Conservation (phyloP, 2,329 filamentous ascomycete genomes). For the Fusarium succisae region DNA sequence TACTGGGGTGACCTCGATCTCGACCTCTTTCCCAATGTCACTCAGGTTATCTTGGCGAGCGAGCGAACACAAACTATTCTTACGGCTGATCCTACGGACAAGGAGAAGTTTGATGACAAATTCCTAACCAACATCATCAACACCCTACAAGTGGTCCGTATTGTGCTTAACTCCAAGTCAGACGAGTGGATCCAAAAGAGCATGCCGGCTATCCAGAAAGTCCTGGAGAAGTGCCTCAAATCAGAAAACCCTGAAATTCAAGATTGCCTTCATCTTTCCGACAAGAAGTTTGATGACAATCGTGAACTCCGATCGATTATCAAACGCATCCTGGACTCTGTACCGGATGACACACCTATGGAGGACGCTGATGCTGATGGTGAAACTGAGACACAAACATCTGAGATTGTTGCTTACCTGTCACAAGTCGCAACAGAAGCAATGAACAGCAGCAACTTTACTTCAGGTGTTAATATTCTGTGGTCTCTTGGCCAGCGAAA, state of each 20-base stretch:
- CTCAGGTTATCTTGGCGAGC: constrained; percentile 82
- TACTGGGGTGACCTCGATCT: constrained; percentile 94
- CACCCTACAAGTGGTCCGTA: constrained; percentile 88
- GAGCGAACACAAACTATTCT: constrained; percentile 76
- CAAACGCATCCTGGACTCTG: constrained; percentile 84
- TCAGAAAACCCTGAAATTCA: constrained; percentile 93
- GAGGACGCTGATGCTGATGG: constrained; percentile 84
- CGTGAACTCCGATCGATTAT: constrained; percentile 79
- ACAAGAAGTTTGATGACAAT: constrained; percentile 74
- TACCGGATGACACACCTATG: constrained; percentile 79
- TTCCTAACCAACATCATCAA: constrained; percentile 91
- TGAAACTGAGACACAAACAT: constrained; percentile 80
- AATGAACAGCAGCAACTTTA: constrained; percentile 81
- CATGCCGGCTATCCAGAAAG: constrained; percentile 80
- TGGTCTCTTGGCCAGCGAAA: constrained; percentile 91
- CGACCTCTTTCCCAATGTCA: constrained; percentile 89
- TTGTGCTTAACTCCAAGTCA: constrained; percentile 86
- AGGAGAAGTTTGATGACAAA: constrained; percentile 82
- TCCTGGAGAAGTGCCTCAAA: constrained; percentile 88
- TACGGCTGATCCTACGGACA: constrained; percentile 67
- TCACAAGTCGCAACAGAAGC: constrained; percentile 89
- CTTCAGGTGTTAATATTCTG: constrained; percentile 89
- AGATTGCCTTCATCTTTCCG: constrained; percentile 83
- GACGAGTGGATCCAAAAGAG: constrained; percentile 91
- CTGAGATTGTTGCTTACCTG: constrained; percentile 86